Base-by-base conservation (phyloP, 2,329 filamentous ascomycete species). In the Botrytis fragariae region DNA sequence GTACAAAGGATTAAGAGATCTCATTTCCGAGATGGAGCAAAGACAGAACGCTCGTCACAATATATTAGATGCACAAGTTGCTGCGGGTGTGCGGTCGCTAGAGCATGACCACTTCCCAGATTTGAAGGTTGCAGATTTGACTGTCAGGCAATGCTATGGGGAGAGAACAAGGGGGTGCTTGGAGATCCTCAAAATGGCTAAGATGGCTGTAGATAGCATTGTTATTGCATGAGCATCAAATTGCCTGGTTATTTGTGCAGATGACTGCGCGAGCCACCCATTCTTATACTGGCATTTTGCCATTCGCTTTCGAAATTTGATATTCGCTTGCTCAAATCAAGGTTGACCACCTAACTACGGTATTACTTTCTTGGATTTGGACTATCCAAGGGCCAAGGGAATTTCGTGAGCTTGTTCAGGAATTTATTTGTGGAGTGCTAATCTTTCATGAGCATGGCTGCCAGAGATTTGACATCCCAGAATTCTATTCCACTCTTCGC, bases 121-220 rank as follows among this genome's bases (percentile, higher is more conserved):
- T 42, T 42, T 69, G 22, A 69, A 57, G 42, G 45, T 62, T 25
- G 20, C 35, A 57, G 45, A 54, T 84, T 35, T 80, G 73, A 78
- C 2, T 82, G 80, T n/a, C 20, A 32, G 14, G 29, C 22, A 44
- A 59, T 72, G 71, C 54, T 25, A 64, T 35, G 60, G 72, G 18
- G 81, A 84, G 54, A 81, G 80, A 67, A 74, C 75, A 22, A 83
- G 84, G 63, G 82, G 83, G 37, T 91, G 88, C 74, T 79, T 86
- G 75, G 82, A 82, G 73, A 84, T 90, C 48, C 84, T 91, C 29
- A 84, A 87, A 44, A 84, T 88, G 45, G 88, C 89, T 8, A 85
- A 86, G 74, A 77, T 83, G 62, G 86, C 88, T 3, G 83, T 90
- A 69, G 86, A 89, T 44, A 84, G 83, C 42, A 80, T 91, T 37